phyloP scores from a whole-genome alignment of 306 rosid genomes.

The Aeschynomene evenia region DNA sequence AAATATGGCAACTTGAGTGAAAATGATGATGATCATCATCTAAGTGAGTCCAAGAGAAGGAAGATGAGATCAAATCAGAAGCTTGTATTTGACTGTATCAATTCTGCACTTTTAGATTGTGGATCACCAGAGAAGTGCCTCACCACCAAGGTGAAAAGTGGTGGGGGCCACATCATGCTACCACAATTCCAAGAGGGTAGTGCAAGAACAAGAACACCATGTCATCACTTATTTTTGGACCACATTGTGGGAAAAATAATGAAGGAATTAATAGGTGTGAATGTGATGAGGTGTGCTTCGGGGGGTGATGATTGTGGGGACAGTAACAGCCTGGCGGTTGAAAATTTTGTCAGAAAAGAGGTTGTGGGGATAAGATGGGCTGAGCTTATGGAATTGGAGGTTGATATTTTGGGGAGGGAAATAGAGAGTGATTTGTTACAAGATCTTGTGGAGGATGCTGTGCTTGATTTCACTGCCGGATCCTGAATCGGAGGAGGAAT shows the following conservation, averaged over 20 bases:
- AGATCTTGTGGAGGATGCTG: slow-evolving; percentile 73
- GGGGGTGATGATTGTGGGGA: slow-evolving; percentile 67
- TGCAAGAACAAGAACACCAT: too few relatives aligned
- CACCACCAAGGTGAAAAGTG: slow-evolving; percentile 13
- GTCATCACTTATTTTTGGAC: slow-evolving; percentile 50
- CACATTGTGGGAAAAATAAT: slow-evolving; percentile 63
- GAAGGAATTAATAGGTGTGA: slow-evolving; percentile 62
- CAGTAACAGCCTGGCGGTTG: slow-evolving; percentile 69
- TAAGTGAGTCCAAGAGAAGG: slow-evolving; percentile 74
- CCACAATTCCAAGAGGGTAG: slow-evolving; percentile 36
- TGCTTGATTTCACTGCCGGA: slow-evolving; percentile 61
- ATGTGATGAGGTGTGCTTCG: slow-evolving; percentile 46
- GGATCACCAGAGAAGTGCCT: slow-evolving; percentile 29
- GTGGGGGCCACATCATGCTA: slow-evolving; percentile 36
- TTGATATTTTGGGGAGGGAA: slow-evolving; percentile 65
- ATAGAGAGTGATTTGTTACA: slow-evolving; percentile 64
- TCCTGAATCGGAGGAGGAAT: too few relatives aligned
- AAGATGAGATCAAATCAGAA: slow-evolving; percentile 64
- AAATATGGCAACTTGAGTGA: slow-evolving; percentile 49
- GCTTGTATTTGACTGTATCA: slow-evolving; percentile 77
- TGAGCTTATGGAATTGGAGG: slow-evolving; percentile 60
- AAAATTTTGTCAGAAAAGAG: slow-evolving; percentile 68
- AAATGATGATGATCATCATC: slow-evolving; percentile 51
- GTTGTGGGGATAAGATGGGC: slow-evolving; percentile 70
- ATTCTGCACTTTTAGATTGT: slow-evolving; percentile 55